These are phyloP conservation scores for Blastobotrys apis DNA, from an alignment of 1,139 yeast genomes.

Conservation along the genomic window DNA sequence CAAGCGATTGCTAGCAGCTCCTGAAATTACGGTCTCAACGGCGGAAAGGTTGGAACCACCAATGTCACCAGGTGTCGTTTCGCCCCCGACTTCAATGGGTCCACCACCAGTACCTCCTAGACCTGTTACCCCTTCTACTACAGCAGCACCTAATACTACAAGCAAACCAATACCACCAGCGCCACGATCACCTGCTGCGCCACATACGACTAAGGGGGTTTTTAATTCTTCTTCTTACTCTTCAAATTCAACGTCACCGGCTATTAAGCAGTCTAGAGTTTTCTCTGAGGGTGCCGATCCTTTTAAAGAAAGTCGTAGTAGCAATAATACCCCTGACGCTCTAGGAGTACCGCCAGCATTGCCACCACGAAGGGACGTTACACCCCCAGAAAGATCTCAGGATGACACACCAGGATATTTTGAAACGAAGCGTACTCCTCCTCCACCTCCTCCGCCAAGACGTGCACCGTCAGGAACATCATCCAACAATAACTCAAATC, in stretches of 20 bases:
- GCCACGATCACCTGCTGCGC: constrained; percentile 9
- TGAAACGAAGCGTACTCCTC: no score
- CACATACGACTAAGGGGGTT: no score
- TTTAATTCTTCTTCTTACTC: constrained; percentile 11
- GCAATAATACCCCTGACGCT: no score
- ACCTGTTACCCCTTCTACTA: not conserved
- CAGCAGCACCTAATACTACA: not conserved
- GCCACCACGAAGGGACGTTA: constrained; percentile 13
- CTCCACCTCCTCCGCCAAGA: constrained; percentile 16
- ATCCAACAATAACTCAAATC: no score
- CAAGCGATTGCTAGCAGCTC: constrained; percentile 3
- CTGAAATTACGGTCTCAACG: constrained; percentile 12
- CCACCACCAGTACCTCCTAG: constrained; percentile 8
- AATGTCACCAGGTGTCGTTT: not conserved
- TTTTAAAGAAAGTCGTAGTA: no score
- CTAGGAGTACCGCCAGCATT: not conserved
- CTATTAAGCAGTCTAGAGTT: not conserved
- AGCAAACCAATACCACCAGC: constrained; percentile 8
- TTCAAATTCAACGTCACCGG: not conserved
- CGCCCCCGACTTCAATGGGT: constrained; percentile 1
- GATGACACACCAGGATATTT: no score
- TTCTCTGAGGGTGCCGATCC: not conserved
- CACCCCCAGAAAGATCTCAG: no score
- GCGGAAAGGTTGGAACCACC: no score
- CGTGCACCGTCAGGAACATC: constrained; percentile 10